Evolutionary conservation across 768 basidiomycete genomes (phyloP).

Genomic region (Phlebiopsis gigantea): DNA sequence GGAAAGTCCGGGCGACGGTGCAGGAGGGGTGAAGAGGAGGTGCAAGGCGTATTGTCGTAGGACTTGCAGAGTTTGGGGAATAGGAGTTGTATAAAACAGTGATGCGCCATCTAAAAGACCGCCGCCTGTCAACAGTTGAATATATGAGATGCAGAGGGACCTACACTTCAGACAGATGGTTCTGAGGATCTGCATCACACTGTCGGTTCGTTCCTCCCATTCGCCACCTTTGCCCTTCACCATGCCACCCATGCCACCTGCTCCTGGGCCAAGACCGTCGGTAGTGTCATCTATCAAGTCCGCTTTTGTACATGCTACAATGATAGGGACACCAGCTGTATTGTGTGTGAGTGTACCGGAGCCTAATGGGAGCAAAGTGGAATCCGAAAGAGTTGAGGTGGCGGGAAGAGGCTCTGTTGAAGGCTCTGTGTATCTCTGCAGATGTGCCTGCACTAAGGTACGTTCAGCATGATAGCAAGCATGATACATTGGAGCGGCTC

Average conservation of each 20-base stretch:
- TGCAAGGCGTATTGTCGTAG: constrained; percentile 84
- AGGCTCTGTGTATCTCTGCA: constrained; percentile 89
- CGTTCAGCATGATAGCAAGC: not conserved
- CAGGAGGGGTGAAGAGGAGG: constrained; percentile 69
- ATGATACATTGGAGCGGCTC: not conserved
- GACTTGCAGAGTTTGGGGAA: constrained; percentile 67
- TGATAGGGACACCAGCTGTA: constrained; percentile 75
- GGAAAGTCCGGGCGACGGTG: constrained; percentile 40
- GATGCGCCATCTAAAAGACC: constrained; percentile 73
- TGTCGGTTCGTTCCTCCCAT: constrained; percentile 95
- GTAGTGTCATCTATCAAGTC: constrained; percentile 84
- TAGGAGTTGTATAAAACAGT: constrained; percentile 85
- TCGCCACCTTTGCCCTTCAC: constrained; percentile 88
- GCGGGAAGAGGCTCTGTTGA: constrained; percentile 59
- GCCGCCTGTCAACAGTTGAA: not conserved
- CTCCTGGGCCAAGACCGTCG: constrained; percentile 63
- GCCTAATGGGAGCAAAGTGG: constrained; percentile 71
- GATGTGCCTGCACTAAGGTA: constrained; percentile 70
- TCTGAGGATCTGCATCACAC: constrained; percentile 91
- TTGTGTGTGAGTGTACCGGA: constrained; percentile 87
- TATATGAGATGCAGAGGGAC: constrained; percentile 25
- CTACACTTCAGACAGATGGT: constrained; percentile 89
- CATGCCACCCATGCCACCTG: constrained; percentile 84
- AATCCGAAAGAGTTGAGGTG: constrained; percentile 56
- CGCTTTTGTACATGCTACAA: constrained; percentile 81